A percentile compares a stretch with the other conserved stretches of the same genome.
Conservation (phyloP, 805 yeast genomes). For the Saturnispora gosingensis region DNA sequence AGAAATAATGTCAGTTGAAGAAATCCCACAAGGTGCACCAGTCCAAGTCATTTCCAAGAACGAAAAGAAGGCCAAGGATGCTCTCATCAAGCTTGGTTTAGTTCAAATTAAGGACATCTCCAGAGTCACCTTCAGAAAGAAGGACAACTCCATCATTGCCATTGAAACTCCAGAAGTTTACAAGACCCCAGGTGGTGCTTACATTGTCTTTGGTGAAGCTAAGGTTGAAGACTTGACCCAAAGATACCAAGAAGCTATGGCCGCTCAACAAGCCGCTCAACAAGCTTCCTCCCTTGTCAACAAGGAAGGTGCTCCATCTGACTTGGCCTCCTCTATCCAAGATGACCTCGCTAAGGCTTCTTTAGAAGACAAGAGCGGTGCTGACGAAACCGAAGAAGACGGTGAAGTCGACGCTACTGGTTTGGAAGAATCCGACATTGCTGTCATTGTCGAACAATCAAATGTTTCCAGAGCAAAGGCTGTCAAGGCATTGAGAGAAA, state of each 20-base stretch:
- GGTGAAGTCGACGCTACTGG: constrained; percentile 77
- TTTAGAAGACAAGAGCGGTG: constrained; percentile 31
- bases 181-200: constrained; percentile 89
- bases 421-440: constrained; percentile 70
- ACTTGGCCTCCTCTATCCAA: constrained; percentile 47
- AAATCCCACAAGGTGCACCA: constrained; percentile 74
- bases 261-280: constrained; percentile 59
- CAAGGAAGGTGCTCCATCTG: constrained; percentile 38
- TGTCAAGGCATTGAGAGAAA: constrained; percentile 77
- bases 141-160: constrained; percentile 84
- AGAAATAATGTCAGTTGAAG: constrained; percentile 24
- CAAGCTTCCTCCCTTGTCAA: constrained; percentile 34
- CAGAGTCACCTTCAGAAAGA: constrained; percentile 92
- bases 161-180: constrained; percentile 91
- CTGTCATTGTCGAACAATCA: constrained; percentile 85
- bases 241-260: constrained; percentile 76
- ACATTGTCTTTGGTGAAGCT: constrained; percentile 96
- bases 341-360: constrained; percentile 69
- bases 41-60: constrained; percentile 76
- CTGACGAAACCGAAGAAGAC: constrained; percentile 38
- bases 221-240: constrained; percentile 89
- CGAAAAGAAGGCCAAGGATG: constrained; percentile 93
- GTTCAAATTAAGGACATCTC: constrained; percentile 86
- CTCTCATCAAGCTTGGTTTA: constrained; percentile 79
- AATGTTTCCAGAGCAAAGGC: constrained; percentile 85